These are phyloP conservation scores for Handroanthus guayacan DNA, from an alignment of 257 asterid species.

Conservation along the genomic window DNA sequence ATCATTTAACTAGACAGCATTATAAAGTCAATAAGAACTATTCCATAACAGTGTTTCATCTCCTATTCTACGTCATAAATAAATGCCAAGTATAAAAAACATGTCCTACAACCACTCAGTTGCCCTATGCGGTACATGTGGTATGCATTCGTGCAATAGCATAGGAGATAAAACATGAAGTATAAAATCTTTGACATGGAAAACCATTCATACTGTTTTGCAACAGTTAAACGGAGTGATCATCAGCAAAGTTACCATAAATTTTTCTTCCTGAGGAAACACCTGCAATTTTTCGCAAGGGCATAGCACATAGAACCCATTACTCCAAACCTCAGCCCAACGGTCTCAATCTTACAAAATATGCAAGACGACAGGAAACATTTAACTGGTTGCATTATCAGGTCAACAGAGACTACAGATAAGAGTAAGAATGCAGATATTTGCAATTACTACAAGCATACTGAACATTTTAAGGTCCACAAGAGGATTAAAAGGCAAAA, in stretches of 20 bases:
- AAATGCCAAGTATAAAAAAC: too few relatives aligned
- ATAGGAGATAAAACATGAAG: too few relatives aligned
- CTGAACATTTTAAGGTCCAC: conserved; percentile 14
- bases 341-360: not conserved
- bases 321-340: not conserved
- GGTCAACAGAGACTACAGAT: not conserved
- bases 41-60: too few relatives aligned
- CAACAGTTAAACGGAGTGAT: not conserved
- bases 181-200: too few relatives aligned
- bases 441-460: not conserved
- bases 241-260: not conserved
- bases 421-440: not conserved
- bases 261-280: not conserved
- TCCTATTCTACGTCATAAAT: too few relatives aligned
- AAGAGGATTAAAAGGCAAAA: conserved; percentile 36
- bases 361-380: not conserved
- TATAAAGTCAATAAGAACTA: too few relatives aligned
- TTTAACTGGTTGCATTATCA: not conserved
- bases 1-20: too few relatives aligned
- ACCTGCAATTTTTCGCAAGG: conserved; percentile 1
- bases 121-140: too few relatives aligned
- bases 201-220: not conserved
- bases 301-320: not conserved
- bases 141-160: too few relatives aligned
- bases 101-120: too few relatives aligned